phyloP scores from a whole-genome alignment of 306 rosid species.

The Rubus parviflorus region DNA sequence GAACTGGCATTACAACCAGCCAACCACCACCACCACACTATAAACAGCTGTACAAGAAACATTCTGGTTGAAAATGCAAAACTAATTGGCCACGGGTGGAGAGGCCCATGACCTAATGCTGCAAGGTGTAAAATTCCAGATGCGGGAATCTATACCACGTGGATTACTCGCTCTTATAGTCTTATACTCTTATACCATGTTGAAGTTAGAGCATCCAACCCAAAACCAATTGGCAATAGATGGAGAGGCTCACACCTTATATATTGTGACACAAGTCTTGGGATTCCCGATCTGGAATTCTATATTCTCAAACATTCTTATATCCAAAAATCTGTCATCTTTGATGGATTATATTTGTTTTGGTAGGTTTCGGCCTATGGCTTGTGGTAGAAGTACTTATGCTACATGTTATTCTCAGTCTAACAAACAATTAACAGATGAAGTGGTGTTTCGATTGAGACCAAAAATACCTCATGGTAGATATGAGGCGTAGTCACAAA shows the following conservation, averaged over 20 bases:
- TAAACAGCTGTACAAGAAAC: background rate
- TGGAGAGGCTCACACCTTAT: background rate
- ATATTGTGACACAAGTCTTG: background rate
- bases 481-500: background rate
- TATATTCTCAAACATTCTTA: background rate
- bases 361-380: background rate
- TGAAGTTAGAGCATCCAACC: background rate
- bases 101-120: background rate
- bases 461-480: background rate
- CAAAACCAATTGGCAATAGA: background rate
- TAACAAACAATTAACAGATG: background rate
- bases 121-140: background rate
- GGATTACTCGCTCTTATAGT: background rate
- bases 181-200: background rate
- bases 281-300: background rate
- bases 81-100: background rate
- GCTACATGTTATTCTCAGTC: background rate
- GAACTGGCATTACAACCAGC: conserved; percentile 2
- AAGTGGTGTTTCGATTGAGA: conserved; percentile 6
- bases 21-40: background rate
- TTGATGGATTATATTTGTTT: background rate
- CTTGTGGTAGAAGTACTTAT: background rate
- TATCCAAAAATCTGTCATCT: background rate
- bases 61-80: background rate
- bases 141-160: background rate